These are phyloP conservation scores for Vitis hybrid DNA, from an alignment of 177 flowering plant species.

Conservation along the genomic window DNA sequence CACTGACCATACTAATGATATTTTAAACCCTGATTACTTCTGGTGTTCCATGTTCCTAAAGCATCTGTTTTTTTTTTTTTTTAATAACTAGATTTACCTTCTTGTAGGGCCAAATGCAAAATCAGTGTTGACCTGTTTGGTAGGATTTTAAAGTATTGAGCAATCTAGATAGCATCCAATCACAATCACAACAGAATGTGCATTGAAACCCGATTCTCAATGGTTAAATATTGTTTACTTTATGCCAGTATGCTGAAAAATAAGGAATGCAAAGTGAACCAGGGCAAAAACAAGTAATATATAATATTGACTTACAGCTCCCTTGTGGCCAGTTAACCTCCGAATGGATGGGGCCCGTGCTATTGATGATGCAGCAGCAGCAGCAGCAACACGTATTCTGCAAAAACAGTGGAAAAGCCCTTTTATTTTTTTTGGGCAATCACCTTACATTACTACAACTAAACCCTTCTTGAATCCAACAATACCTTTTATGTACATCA, in stretches of 20 bases:
- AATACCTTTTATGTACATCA: slow-evolving; percentile 94
- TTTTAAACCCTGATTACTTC: too few species aligned
- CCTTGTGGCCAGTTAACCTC: slow-evolving; percentile 66
- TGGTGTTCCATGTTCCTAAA: too few species aligned
- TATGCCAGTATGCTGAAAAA: neutral
- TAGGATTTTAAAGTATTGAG: neutral
- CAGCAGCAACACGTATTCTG: slow-evolving; percentile 98
- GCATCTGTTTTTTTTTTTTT: too few species aligned
- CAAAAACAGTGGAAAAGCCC: slow-evolving; percentile 3
- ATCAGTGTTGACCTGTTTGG: too few species aligned
- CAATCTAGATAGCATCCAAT: neutral
- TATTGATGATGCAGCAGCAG: slow-evolving; percentile 94
- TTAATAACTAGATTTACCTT: too few species aligned
- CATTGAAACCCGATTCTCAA: neutral
- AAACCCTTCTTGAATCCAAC: neutral
- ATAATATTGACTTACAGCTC: slow-evolving; percentile 40
- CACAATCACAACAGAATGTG: neutral
- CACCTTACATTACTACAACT: neutral
- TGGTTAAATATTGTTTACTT: neutral
- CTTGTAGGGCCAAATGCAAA: too few species aligned
- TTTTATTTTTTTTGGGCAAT: neutral
- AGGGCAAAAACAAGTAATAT: neutral
- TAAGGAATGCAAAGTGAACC: neutral
- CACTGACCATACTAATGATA: too few species aligned
- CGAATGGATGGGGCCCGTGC: slow-evolving; percentile 87